Evolutionary conservation across 768 basidiomycete genomes (phyloP), one percentile per base, ranked within the genome.

Genomic region (Hypholoma sublateritium): DNA sequence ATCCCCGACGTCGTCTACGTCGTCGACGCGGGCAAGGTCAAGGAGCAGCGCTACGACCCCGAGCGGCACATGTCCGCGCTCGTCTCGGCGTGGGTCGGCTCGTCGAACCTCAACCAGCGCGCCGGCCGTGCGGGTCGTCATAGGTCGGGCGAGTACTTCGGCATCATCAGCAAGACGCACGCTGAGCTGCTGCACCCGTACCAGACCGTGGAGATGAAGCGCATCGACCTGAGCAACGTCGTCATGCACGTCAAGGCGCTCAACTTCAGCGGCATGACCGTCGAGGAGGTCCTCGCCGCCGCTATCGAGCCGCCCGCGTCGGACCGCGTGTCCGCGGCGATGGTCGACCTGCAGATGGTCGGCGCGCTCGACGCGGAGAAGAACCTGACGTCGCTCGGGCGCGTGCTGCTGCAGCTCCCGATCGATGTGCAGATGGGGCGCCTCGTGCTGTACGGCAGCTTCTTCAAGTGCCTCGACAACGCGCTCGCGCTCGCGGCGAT

Each of bases 161-260:
- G 93, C 36, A 81, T 98, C 47, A 70, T 97, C 25, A 81, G 91
- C 48, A 79, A 79, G 56, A 71, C 74, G 13, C 85, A 87, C 51
- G 82, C 87, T 2, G 74, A 74, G 14, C 71, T 75, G 11, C 77
- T 98, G 46, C 79, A 84, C 50, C 81, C 90, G 24, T 88, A 96
- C 67, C 93, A 95, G 69, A 87, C 87, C 1, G 95, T 97, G 36
- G 95, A 97, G 76, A 98, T 98, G 94, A 93, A 93, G 68, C 82
- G 94, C 34, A 84, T 88, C 12, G 93, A 95, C 70, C 69, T 96
- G 62, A 91, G 86, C 64, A 93, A 94, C 66, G 88, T 95, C 46
- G 93, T 96, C 14, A 98, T 98, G 95, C 95, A 95, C 68, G 84
- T 98, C 70, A 97, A 96, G 66, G 94, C 94, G 8, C 80, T 97